Conservation (phyloP, 345 rosid genomes). For the Lagerstroemia speciosa region DNA sequence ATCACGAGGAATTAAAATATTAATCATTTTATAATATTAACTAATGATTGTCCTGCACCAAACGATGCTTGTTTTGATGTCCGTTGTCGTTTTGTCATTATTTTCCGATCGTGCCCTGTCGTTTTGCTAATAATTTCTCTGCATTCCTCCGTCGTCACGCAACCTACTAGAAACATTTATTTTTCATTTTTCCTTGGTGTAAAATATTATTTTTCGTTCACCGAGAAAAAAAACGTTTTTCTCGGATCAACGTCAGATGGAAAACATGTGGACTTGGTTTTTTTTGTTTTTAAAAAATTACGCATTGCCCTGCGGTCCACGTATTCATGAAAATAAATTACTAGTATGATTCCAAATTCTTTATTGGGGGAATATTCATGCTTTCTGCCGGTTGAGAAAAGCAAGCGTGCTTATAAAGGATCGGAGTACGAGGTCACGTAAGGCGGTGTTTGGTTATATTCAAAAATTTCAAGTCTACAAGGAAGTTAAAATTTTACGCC, state of each 20-base stretch:
- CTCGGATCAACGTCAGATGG: not conserved
- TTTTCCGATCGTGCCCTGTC: not conserved
- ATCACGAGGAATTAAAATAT: not conserved
- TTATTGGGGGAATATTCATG: not conserved
- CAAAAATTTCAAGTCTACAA: too few relatives aligned
- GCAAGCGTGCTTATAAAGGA: too few relatives aligned
- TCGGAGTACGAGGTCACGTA: too few relatives aligned
- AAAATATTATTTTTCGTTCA: too few relatives aligned
- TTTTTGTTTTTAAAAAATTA: not conserved
- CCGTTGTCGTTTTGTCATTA: not conserved
- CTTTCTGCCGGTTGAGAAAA: too few relatives aligned
- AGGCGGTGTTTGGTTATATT: too few relatives aligned
- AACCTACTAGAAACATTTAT: not conserved
- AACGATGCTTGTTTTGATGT: not conserved
- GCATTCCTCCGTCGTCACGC: not conserved
- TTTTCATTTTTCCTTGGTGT: too few relatives aligned
- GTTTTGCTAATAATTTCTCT: not conserved
- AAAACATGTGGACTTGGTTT: not conserved
- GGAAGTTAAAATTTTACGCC: too few relatives aligned
- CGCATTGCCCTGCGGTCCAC: not conserved
- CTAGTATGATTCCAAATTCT: not conserved
- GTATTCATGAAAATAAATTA: not conserved
- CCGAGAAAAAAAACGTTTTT: too few relatives aligned
- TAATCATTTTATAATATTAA: not conserved
- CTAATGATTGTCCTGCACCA: not conserved